Evolutionary conservation across 2,329 filamentous ascomycete species (phyloP).

Genomic region (Xylaria arbuscula): DNA sequence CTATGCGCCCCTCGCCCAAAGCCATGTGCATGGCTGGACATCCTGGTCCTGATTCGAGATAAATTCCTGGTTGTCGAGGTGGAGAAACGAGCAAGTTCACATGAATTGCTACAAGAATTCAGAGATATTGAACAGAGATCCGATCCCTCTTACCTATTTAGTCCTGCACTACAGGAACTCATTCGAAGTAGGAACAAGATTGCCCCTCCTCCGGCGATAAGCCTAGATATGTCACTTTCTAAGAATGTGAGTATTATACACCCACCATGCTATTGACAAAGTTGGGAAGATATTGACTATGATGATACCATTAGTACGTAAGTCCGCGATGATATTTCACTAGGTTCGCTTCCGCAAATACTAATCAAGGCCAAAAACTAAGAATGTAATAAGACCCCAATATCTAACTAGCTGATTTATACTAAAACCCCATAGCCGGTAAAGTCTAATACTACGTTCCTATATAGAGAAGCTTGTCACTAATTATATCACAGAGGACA

Average conservation of each 20-base stretch:
- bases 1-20: neutral
- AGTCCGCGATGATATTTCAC: neutral
- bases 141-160: neutral
- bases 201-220: neutral
- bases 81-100: neutral
- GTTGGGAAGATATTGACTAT: neutral
- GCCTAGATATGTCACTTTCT: neutral
- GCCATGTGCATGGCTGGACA: neutral
- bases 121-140: neutral
- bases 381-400: constrained; percentile 2
- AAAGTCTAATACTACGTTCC: neutral
- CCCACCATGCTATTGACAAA: no score
- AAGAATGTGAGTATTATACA: neutral
- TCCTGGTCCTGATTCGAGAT: neutral
- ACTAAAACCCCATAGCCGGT: neutral
- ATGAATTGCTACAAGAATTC: neutral
- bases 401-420: neutral
- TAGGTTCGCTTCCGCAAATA: neutral
- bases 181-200: neutral
- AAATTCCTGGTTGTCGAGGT: neutral
- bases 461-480: no score
- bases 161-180: neutral
- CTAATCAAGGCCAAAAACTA: neutral
- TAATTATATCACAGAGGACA: constrained; percentile 7
- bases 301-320: neutral